A percentile compares a stretch with the other conserved stretches of the same genome.
phyloP scores from a whole-genome alignment of 2,329 filamentous ascomycete genomes.

The Phoma sp. region DNA sequence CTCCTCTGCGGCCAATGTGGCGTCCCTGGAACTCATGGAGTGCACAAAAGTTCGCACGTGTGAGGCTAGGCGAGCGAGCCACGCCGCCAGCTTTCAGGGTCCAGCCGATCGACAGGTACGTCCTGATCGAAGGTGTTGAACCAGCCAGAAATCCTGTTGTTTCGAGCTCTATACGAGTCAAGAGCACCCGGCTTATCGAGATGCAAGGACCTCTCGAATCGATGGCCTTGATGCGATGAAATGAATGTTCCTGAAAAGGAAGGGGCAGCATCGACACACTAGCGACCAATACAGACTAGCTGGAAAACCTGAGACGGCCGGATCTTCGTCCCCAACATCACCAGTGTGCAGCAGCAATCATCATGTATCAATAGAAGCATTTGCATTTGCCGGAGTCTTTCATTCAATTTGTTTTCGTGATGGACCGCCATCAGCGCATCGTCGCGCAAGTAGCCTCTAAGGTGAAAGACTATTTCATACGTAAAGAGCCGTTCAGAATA shows the following conservation, averaged over 20 bases:
- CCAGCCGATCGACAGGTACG: conserved; percentile 11
- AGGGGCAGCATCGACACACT: neutral
- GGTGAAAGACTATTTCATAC: conserved; percentile 58
- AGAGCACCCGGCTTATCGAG: neutral
- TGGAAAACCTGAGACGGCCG: conserved; percentile 19
- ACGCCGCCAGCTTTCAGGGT: conserved; percentile 5
- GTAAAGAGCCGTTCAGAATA: conserved; percentile 70
- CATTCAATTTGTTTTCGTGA: conserved; percentile 16
- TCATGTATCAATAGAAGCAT: conserved; percentile 26
- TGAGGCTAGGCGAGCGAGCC: neutral
- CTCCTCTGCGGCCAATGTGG: neutral
- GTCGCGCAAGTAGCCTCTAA: conserved; percentile 55
- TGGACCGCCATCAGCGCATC: conserved; percentile 51
- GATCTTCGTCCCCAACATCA: conserved; percentile 4
- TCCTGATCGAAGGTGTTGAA: neutral
- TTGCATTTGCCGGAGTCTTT: conserved; percentile 18
- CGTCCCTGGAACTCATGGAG: conserved; percentile 6
- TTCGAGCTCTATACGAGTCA: neutral
- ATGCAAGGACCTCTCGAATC: neutral
- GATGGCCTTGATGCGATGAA: conserved; percentile 3
- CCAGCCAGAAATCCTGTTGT: too few species aligned
- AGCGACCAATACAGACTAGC: conserved; percentile 11
- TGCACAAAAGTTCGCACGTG: conserved; percentile 5
- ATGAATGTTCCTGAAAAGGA: neutral
- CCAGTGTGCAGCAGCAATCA: conserved; percentile 14